These are phyloP conservation scores for Mycena rosella DNA, from an alignment of 768 basidiomycete genomes.

Conservation along the genomic window DNA sequence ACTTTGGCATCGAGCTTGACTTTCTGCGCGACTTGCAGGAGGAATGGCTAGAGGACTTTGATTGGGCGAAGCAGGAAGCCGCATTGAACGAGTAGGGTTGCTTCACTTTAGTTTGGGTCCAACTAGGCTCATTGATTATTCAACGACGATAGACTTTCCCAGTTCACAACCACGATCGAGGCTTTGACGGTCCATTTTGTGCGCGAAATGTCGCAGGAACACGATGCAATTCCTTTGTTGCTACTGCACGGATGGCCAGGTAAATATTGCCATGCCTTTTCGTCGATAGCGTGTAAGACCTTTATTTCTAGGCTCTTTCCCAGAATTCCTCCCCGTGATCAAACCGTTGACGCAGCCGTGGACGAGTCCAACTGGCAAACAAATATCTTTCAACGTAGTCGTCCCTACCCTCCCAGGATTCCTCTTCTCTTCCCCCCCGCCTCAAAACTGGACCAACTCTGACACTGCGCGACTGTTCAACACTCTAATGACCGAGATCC, in stretches of 20 bases:
- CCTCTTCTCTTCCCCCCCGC: conserved; percentile 36
- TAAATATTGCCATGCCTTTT: not conserved
- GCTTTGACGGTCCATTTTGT: conserved; percentile 29
- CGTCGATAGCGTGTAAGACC: not conserved
- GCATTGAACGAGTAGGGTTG: conserved; percentile 10
- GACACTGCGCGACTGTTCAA: conserved; percentile 45
- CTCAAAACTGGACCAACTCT: conserved; percentile 29
- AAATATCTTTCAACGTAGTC: conserved; percentile 20
- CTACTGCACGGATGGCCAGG: conserved; percentile 33
- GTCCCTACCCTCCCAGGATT: conserved; percentile 37
- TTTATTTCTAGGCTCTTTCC: conserved; percentile 23
- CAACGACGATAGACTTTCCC: conserved; percentile 5
- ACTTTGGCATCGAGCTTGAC: conserved; percentile 17
- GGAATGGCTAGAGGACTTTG: conserved; percentile 15
- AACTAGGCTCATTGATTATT: not conserved
- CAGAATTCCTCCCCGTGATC: conserved; percentile 26
- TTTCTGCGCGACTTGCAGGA: conserved; percentile 8
- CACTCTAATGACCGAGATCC: conserved; percentile 43
- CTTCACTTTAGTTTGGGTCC: not conserved
- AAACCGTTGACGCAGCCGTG: conserved; percentile 17
- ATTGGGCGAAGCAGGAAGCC: conserved; percentile 16
- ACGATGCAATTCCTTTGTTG: conserved; percentile 26
- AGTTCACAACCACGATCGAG: conserved; percentile 35
- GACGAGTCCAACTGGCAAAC: conserved; percentile 6
- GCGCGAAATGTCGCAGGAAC: conserved; percentile 15